Base-by-base conservation (phyloP, 306 rosid species). In the Dalbergia oliveri region DNA sequence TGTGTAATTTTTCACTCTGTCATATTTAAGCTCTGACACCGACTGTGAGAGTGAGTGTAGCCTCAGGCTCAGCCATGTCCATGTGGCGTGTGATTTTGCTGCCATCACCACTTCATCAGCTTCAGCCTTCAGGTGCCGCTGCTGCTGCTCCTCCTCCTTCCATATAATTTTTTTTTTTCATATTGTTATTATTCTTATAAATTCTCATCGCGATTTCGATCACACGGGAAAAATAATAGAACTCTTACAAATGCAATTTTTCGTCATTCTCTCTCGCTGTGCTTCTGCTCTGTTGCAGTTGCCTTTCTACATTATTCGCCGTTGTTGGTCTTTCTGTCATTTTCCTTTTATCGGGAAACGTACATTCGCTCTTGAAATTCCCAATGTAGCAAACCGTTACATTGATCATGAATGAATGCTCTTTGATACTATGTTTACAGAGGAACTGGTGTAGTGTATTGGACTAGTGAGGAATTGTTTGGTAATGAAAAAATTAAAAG, bases 251-350 rank as follows among this genome's bases (percentile, higher is more conserved):
- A 8, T 44, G 11, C 50, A 44, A 2, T 44, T 44, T 26, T 26
- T 26, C 31, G 31, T 26, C 1, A 26, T 26, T 26, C 31, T 43
- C 41, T 5, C 41, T 37, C 41, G 7, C 1, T 37, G 5, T 81
- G 84, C 19, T 63, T 35, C 39, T 60, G 47, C 5, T 54, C 54
- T 35, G 21, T 21, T 47, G 26, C 60, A n/a, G 54, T 83, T 18
- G 37, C 12, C n/a, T 53, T 77, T 57, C 47, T 58, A 45, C n/a
- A n/a, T n/a, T 33, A 54, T 35, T 9, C 64, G 66, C 19, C 45
- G 5, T 26, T 43, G 26, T 62, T 64, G 57, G 62, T 31, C 16
- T 10, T 11, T 33, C 10, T 44, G 69, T 16, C 41, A 21, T 5
- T 66, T 44, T 73, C 57, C 18, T 21, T 56, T 10, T 58, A 33